Evolutionary conservation across 1,139 yeast species (phyloP).

Genomic region (Yamadazyma diddensiae): DNA sequence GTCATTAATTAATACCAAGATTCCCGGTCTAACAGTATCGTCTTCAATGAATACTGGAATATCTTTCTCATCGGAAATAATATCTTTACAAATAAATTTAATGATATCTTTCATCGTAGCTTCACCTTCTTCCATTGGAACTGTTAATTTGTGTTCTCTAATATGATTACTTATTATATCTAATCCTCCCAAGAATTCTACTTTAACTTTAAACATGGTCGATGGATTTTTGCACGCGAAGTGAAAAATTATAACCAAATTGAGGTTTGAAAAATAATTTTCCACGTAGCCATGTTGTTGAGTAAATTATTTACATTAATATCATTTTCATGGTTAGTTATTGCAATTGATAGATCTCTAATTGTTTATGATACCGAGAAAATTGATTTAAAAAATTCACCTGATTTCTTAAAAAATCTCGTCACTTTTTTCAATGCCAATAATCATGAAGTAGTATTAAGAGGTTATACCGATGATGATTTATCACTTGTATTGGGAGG

Average conservation of each 20-base stretch:
- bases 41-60: slow-evolving; percentile 78
- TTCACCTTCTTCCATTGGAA: slow-evolving; percentile 41
- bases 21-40: slow-evolving; percentile 83
- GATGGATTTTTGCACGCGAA: not conserved
- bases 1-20: slow-evolving; percentile 85
- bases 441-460: slow-evolving; percentile 11
- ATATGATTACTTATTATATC: slow-evolving; percentile 61
- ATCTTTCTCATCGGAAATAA: slow-evolving; percentile 63
- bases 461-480: slow-evolving; percentile 26
- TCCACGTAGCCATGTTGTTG: slow-evolving; percentile 7
- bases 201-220: slow-evolving; percentile 32
- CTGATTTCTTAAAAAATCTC: slow-evolving; percentile 18
- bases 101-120: slow-evolving; percentile 59
- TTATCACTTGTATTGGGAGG: slow-evolving; percentile 25
- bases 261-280: slow-evolving; percentile 1
- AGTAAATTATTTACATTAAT: slow-evolving; percentile 10
- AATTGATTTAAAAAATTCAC: slow-evolving; percentile 20
- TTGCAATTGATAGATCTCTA: slow-evolving; percentile 21
- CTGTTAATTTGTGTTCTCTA: slow-evolving; percentile 43
- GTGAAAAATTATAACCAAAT: not conserved
- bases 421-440: slow-evolving; percentile 21
- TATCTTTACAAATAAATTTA: slow-evolving; percentile 47
- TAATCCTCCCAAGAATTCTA: slow-evolving; percentile 63
- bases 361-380: slow-evolving; percentile 31
- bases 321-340: slow-evolving; percentile 12